Conservation (phyloP, 116 monocot species). For the Trichopus zeylanicus region DNA sequence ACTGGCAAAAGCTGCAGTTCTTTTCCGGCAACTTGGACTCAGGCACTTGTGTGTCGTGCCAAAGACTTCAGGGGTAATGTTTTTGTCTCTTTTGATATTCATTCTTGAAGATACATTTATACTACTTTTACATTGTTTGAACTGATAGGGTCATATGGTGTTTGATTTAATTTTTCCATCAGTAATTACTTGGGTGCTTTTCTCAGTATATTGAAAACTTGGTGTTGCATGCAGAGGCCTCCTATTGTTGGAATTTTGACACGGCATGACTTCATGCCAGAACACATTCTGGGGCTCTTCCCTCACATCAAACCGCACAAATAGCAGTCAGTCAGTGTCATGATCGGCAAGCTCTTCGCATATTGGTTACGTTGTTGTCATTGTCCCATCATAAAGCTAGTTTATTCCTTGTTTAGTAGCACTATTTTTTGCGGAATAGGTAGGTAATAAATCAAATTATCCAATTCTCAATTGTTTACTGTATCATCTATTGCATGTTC, state of each 20-base stretch:
- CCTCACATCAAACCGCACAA: constrained; percentile 33
- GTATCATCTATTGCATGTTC: neutral
- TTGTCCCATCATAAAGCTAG: neutral
- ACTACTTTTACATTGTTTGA: neutral
- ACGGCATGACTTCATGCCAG: constrained; percentile 73
- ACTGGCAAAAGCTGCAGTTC: constrained; percentile 71
- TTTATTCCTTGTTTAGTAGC: neutral
- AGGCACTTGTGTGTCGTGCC: constrained; percentile 79
- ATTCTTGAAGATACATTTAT: neutral
- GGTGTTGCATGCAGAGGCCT: constrained; percentile 38
- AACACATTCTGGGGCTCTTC: constrained; percentile 54
- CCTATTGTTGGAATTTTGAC: constrained; percentile 68
- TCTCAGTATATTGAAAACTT: constrained; percentile 1
- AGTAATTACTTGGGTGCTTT: neutral
- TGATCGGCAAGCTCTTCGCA: neutral
- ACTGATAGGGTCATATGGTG: neutral
- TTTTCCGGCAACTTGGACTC: constrained; percentile 59
- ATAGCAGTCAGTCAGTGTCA: neutral
- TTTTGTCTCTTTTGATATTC: neutral
- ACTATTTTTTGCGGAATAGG: neutral
- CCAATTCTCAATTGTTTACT: neutral
- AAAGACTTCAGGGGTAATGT: constrained; percentile 61
- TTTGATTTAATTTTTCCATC: neutral
- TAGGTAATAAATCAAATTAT: neutral
- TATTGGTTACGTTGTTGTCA: neutral